Evolutionary conservation across 1,284 basidiomycete species (phyloP), one percentile per base, ranked within the genome.

Genomic region (Puccinia hordei): DNA sequence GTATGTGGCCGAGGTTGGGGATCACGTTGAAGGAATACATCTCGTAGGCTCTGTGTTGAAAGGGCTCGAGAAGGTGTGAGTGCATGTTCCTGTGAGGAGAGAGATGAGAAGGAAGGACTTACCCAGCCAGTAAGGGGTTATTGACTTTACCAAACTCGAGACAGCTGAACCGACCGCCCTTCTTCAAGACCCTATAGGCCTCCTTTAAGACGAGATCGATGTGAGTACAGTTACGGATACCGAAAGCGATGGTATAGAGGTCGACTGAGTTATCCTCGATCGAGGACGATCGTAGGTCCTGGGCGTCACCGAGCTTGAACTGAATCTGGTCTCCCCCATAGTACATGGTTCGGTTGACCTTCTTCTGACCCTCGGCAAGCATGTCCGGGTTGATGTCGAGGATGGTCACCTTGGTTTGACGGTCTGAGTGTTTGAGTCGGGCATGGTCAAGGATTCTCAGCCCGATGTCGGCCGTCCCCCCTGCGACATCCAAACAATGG

Each of bases 211-310:
- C 97, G 33, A 90, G 90, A 13, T 93, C 92, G 82, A 98, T 90
- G 78, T 93, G 93, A 12, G 97, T 99, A 88, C 94, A 97, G 86
- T 99, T 99, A 73, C 97, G 90, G 83, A 99, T 99, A 46, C 97
- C 96, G 85, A 99, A 99, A 0, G 97, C 95, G 85, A 99, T 98
- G 30, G 97, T 99, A 88, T 98, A 99, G 22, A 98, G 88, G 87
- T 99, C 95, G 83, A 97, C 93, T 22, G 92, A 90, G 86, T 94
- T 90, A 84, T 92, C 90, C 15, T 89, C 87, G 85, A 95, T 92
- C 82, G 90, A 88, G 46, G 90, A 88, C 59, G 86, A 81, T 0
- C 90, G 89, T 13, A 99, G 88, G 27, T 88, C 88, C 86, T 99
- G 95, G 9, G 97, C 97, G 84, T 99, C 98, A 63, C 92, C 94